These are phyloP conservation scores for Cyberlindnera sargentensis DNA, from an alignment of 805 yeast species.

Conservation along the genomic window DNA sequence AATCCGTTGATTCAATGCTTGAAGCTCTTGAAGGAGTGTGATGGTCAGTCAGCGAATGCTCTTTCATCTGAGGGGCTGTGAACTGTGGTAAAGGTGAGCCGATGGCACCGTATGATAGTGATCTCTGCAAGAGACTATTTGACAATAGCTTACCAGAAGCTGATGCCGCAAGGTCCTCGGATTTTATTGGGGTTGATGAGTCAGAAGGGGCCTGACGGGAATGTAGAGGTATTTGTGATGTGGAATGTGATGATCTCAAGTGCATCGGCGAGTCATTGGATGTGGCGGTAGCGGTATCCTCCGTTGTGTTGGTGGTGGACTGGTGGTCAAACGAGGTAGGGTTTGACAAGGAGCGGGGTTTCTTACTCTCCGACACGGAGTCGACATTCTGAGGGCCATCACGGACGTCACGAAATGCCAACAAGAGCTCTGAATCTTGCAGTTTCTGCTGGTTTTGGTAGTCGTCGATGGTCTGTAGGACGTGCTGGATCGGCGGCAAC, in stretches of 20 bases:
- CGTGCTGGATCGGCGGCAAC: constrained; percentile 22
- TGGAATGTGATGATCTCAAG: constrained; percentile 1
- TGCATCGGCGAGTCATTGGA: background rate
- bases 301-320: background rate
- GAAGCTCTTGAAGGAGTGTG: constrained; percentile 9
- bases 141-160: constrained; percentile 4
- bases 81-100: too few relatives aligned
- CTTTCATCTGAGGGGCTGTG: too few relatives aligned
- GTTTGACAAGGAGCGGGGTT: background rate
- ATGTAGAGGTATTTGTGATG: background rate
- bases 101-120: background rate
- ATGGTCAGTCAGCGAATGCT: too few relatives aligned
- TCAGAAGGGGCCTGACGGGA: background rate
- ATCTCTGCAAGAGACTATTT: background rate
- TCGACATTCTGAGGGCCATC: background rate
- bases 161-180: background rate
- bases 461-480: constrained; percentile 20
- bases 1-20: constrained; percentile 14
- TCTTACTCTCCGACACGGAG: background rate
- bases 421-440: constrained; percentile 22
- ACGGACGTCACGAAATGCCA: constrained; percentile 15
- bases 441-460: constrained; percentile 24
- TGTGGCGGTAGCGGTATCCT: too few relatives aligned
- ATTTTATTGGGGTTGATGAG: constrained; percentile 1
- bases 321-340: background rate